A percentile compares a stretch with the other conserved stretches of the same genome.
Conservation (phyloP, 202 grass and related monocot genomes). For the Setaria viridis region DNA sequence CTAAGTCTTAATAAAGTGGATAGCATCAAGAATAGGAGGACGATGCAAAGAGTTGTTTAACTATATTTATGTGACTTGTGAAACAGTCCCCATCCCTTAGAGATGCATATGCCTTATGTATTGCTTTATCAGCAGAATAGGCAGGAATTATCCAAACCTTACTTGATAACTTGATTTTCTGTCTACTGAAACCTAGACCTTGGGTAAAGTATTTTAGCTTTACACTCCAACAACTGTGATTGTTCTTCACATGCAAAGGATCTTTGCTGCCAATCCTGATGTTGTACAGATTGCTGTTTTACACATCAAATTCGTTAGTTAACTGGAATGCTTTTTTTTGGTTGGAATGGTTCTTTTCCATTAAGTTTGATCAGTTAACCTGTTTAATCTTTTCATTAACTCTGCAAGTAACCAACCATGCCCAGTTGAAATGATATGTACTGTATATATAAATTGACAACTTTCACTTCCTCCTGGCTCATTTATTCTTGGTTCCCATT, state of each 20-base stretch:
- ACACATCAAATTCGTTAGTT: not conserved
- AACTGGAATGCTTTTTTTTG: conserved; percentile 1
- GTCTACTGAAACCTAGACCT: not conserved
- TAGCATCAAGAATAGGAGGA: not conserved
- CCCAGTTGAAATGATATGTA: not conserved
- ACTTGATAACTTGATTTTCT: not conserved
- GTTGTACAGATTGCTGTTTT: not conserved
- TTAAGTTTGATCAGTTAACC: not conserved
- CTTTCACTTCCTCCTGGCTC: conserved; percentile 30
- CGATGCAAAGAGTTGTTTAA: conserved; percentile 2
- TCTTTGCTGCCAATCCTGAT: conserved; percentile 24
- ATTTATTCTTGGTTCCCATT: conserved; percentile 45
- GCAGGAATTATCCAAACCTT: not conserved
- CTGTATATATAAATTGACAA: conserved; percentile 34
- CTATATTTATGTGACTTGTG: conserved; percentile 14
- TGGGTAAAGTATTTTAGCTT: conserved; percentile 32
- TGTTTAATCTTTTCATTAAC: not conserved
- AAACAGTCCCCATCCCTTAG: not conserved
- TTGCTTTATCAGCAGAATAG: conserved; percentile 7
- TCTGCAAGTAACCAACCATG: conserved; percentile 23
- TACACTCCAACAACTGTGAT: not conserved
- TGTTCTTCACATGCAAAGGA: conserved; percentile 10
- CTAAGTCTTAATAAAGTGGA: not conserved
- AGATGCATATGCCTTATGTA: not conserved
- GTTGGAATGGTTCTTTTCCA: conserved; percentile 4